Evolutionary conservation across 2,329 filamentous ascomycete genomes (phyloP).

Genomic region (Aspergillus arachidicola): DNA sequence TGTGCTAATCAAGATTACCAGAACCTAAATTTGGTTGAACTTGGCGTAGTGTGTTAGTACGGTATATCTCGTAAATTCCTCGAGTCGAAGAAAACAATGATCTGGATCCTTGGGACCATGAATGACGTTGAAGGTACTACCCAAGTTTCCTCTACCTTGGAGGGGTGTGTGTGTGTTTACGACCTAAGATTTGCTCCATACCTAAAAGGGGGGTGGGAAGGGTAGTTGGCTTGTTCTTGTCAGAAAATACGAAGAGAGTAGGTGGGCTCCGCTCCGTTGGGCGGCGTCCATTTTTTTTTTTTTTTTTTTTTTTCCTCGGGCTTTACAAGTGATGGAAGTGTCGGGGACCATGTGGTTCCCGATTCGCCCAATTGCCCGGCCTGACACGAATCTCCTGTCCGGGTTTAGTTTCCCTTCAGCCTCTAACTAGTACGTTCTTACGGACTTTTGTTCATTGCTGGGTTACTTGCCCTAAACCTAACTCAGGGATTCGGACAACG

Average conservation of each 20-base stretch:
- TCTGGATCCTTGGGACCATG: conserved; percentile 4
- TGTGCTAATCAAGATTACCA: conserved; percentile 4
- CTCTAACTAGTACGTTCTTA: neutral
- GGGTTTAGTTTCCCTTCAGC: conserved; percentile 7
- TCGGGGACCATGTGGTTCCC: conserved; percentile 28
- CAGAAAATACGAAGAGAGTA: conserved; percentile 6
- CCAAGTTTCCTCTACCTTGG: neutral
- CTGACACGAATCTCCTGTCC: conserved; percentile 7
- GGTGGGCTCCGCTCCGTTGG: conserved; percentile 13
- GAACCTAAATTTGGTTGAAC: neutral
- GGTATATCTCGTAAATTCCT: neutral
- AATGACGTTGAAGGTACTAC: conserved; percentile 4
- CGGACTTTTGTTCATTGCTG: too few species aligned
- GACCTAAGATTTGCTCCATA: neutral
- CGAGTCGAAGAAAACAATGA: neutral
- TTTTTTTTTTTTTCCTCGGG: conserved; percentile 11
- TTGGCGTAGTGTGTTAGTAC: neutral
- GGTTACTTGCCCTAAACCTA: neutral
- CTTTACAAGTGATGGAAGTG: conserved; percentile 11
- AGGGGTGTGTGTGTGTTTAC: neutral
- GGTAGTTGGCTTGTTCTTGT: neutral
- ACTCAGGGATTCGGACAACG: neutral
- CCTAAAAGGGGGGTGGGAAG: neutral
- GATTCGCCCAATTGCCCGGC: conserved; percentile 18
- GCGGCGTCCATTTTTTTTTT: conserved; percentile 15